These are phyloP conservation scores for Lasiodiplodia gonubiensis DNA, from an alignment of 2,329 filamentous ascomycete species.

Conservation along the genomic window DNA sequence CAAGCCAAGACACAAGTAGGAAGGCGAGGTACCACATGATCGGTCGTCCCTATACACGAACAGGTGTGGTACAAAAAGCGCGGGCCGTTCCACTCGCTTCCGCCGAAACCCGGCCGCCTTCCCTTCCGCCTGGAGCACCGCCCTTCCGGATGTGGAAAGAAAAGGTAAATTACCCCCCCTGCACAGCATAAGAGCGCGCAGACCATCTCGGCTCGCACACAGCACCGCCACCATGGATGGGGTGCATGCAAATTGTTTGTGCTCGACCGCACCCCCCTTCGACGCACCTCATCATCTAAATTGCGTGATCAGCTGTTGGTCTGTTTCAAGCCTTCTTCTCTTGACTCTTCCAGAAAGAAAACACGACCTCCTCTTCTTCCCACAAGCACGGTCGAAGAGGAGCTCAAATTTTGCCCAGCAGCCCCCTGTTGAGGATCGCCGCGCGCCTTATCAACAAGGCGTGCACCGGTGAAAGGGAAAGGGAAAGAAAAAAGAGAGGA, in stretches of 20 bases:
- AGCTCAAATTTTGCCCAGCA: not conserved
- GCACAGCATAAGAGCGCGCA: not conserved
- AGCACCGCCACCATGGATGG: not conserved
- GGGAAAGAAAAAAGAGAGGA: no score
- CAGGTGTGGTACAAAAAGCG: slow-evolving; percentile 11
- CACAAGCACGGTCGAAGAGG: not conserved
- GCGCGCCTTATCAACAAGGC: not conserved
- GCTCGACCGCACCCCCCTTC: no score
- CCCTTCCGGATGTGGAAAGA: not conserved
- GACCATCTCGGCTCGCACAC: slow-evolving; percentile 13
- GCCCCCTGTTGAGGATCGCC: not conserved
- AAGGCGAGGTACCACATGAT: not conserved
- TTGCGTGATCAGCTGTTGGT: not conserved
- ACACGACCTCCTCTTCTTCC: not conserved
- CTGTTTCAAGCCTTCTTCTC: not conserved
- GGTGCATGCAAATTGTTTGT: not conserved
- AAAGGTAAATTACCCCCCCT: not conserved
- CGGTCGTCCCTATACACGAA: not conserved
- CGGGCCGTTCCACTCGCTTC: slow-evolving; percentile 9
- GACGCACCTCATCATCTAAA: not conserved
- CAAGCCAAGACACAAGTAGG: not conserved
- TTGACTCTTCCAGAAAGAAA: not conserved
- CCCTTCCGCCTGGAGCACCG: slow-evolving; percentile 2
- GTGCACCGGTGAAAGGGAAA: no score
- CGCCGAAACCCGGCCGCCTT: not conserved